Percentiles rank a stretch among this genome's conserved stretches.
These are phyloP conservation scores for Candolleomyces eurysporus DNA, from an alignment of 768 basidiomycete species.

Conservation along the genomic window DNA sequence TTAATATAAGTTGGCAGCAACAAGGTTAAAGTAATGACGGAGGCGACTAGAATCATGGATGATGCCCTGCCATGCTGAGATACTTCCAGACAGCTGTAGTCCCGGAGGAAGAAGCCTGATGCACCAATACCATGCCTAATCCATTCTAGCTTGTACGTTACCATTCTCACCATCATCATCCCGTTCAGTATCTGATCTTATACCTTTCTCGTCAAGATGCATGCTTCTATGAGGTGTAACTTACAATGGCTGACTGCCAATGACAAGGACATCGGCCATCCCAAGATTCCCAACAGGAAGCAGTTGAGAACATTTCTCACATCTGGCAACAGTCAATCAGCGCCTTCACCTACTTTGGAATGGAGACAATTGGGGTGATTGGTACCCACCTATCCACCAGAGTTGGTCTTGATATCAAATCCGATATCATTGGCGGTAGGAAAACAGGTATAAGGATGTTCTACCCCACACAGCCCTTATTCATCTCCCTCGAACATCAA, in stretches of 20 bases:
- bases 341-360: too few relatives aligned
- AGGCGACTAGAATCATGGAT: conserved; percentile 7
- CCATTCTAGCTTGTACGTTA: conserved; percentile 3
- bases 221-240: conserved; percentile 5
- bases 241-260: not conserved
- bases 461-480: not conserved
- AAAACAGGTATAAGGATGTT: not conserved
- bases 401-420: not conserved
- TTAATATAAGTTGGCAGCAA: not conserved
- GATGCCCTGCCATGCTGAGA: not conserved
- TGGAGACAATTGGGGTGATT: too few relatives aligned
- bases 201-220: not conserved
- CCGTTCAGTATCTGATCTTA: not conserved
- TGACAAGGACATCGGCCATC: not conserved
- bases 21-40: not conserved
- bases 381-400: not conserved
- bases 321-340: too few relatives aligned
- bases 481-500: not conserved
- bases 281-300: too few relatives aligned
- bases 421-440: not conserved
- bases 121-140: conserved; percentile 1
- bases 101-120: conserved; percentile 3
- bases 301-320: too few relatives aligned
- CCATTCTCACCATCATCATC: conserved; percentile 3
- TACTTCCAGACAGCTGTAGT: not conserved